phyloP scores from a whole-genome alignment of 129 eudicot genomes.

The Dittrichia graveolens region DNA sequence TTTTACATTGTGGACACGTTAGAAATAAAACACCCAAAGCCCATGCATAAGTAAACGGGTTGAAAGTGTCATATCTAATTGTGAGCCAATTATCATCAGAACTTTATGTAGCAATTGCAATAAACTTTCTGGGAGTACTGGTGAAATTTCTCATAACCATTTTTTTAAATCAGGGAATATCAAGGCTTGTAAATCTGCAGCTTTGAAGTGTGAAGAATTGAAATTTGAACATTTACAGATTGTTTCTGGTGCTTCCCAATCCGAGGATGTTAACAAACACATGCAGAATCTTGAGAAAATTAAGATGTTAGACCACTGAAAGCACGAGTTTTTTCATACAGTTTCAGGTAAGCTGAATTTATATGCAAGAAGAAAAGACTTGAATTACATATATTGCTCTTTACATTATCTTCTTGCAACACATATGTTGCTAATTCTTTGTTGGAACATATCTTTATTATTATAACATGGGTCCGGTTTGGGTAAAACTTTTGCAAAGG shows the following conservation, averaged over 20 bases:
- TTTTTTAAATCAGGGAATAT: slow-evolving; percentile 58
- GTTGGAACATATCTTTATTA: too few relatives aligned
- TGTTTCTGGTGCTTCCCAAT: slow-evolving; percentile 41
- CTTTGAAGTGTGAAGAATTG: slow-evolving; percentile 73
- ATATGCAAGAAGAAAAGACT: background rate
- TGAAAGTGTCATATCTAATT: background rate
- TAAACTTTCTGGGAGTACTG: background rate
- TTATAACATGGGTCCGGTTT: too few relatives aligned
- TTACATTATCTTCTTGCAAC: background rate
- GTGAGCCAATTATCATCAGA: background rate
- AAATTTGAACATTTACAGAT: slow-evolving; percentile 71
- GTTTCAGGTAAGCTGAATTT: background rate
- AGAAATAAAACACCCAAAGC: background rate
- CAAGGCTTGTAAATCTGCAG: slow-evolving; percentile 78
- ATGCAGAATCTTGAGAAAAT: slow-evolving; percentile 84
- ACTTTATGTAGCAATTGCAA: background rate
- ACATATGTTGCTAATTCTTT: background rate
- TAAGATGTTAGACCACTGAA: slow-evolving; percentile 67
- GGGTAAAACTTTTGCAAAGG: too few relatives aligned
- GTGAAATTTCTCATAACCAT: background rate
- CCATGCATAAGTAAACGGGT: background rate
- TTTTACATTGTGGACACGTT: background rate
- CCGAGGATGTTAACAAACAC: slow-evolving; percentile 49
- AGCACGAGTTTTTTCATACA: background rate
- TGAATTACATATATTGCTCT: background rate